Evolutionary conservation across 139 green algal species (phyloP), one percentile per base, ranked within the genome.

Genomic region (Chlorella sp.): DNA sequence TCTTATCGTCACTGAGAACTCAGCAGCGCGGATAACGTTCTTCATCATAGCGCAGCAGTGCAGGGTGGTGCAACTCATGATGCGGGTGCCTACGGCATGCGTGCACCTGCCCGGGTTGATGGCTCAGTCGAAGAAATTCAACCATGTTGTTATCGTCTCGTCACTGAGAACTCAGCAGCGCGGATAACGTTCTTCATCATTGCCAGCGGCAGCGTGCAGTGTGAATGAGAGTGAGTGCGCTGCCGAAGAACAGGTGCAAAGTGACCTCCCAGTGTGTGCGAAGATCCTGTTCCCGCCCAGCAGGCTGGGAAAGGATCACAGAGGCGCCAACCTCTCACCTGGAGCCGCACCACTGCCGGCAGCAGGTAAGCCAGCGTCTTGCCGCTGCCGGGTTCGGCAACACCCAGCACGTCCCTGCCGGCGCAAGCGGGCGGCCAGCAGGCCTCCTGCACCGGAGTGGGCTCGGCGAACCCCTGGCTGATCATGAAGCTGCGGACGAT

Each of bases 291-390:
- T n/a, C n/a, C n/a, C n/a, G n/a, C n/a, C n/a, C n/a, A n/a, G n/a
- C n/a, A n/a, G n/a, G n/a, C n/a, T n/a, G n/a, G n/a, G n/a, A n/a
- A n/a, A n/a, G n/a, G n/a, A n/a, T n/a, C n/a, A n/a, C n/a, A n/a
- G n/a, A n/a, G n/a, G n/a, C n/a, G n/a, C n/a, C n/a, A n/a, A n/a
- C n/a, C n/a, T n/a, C 63, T 49, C 24, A 59, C 69, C 62, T 62
- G 33, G 31, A 89, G 32, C 36, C 79, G 74, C 29, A 71, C 30
- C 27, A 80, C 60, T 2, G 74, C 80, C 0, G 92, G 89, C 49
- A 96, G 81, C 67, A 96, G 71, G 75, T 89, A 97, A 0, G 83
- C 88, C 0, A 97, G 78, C 0, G 92, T 97, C 73, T 97, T 97
- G 34, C 91, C 92, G 36, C 80, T 87, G 62, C 92, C 92, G 2